A percentile compares a stretch with the other conserved stretches of the same genome.
Conservation (phyloP, 108 stramenopile genomes). For the Nannochloropsis salina region DNA sequence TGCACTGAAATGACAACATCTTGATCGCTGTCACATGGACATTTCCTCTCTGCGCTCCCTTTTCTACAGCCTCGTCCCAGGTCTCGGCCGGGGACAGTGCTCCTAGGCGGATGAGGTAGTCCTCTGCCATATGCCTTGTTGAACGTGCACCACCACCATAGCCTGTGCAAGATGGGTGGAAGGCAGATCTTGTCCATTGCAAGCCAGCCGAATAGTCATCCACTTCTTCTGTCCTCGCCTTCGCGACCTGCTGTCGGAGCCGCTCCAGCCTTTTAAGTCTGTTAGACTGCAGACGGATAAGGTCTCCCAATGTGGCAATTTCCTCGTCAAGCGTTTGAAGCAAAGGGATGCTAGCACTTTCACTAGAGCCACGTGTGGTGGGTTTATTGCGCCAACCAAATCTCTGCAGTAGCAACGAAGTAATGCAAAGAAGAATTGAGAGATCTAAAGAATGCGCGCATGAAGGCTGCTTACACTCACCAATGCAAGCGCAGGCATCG, state of each 20-base stretch:
- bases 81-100: not conserved
- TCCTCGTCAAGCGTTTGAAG: not conserved
- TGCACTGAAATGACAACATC: not conserved
- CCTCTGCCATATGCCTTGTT: not conserved
- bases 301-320: not conserved
- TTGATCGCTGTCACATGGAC: not conserved
- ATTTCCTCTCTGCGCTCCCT: not conserved
- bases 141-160: not conserved
- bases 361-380: not conserved
- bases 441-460: not conserved
- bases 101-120: not conserved
- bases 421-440: not conserved
- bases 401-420: not conserved
- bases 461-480: not conserved
- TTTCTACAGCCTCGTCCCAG: not conserved
- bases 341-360: not conserved
- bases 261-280: not conserved
- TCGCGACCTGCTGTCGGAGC: not conserved
- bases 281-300: not conserved
- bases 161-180: not conserved
- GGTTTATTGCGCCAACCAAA: not conserved
- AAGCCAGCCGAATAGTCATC: not conserved
- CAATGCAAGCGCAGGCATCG: not conserved
- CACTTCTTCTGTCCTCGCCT: not conserved
- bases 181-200: not conserved